Evolutionary conservation across 2,329 filamentous ascomycete genomes (phyloP).

Genomic region (Claviceps paspali): DNA sequence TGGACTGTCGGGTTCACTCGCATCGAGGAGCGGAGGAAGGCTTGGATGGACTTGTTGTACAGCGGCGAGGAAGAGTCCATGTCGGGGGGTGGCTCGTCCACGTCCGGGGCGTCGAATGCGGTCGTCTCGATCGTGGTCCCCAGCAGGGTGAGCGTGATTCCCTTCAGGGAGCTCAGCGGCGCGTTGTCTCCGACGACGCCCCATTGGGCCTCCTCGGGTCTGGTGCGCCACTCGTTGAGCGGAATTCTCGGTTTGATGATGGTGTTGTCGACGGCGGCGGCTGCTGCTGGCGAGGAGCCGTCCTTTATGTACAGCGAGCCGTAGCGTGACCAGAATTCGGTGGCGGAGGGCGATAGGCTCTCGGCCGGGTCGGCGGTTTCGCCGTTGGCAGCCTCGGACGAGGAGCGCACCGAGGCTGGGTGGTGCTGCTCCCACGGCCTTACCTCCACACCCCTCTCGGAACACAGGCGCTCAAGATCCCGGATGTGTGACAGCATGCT

Average conservation of each 20-base stretch:
- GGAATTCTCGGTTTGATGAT: slow-evolving; percentile 13
- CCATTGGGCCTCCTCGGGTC: slow-evolving; percentile 46
- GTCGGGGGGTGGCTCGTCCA: slow-evolving; percentile 37
- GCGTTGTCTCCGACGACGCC: slow-evolving; percentile 48
- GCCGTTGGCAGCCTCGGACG: slow-evolving; percentile 12
- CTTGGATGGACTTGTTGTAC: slow-evolving; percentile 58
- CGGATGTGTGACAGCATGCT: slow-evolving; percentile 51
- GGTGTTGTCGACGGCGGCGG: slow-evolving; percentile 8
- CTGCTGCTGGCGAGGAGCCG: slow-evolving; percentile 6
- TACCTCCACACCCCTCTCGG: slow-evolving; percentile 44
- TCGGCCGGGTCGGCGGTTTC: slow-evolving; percentile 8
- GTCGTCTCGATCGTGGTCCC: slow-evolving; percentile 69
- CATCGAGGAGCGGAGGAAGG: slow-evolving; percentile 51
- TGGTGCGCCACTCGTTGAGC: slow-evolving; percentile 22
- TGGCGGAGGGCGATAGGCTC: slow-evolving; percentile 8
- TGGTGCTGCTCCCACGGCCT: slow-evolving; percentile 28
- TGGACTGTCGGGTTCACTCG: slow-evolving; percentile 42
- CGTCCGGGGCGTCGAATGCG: slow-evolving; percentile 51
- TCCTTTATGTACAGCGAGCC: slow-evolving; percentile 22
- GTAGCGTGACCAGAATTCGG: slow-evolving; percentile 18
- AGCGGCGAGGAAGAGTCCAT: slow-evolving; percentile 26
- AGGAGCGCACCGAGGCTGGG: slow-evolving; percentile 15
- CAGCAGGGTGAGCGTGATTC: slow-evolving; percentile 61
- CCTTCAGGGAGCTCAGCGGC: slow-evolving; percentile 57
- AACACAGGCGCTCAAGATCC: slow-evolving; percentile 52